Percentiles rank a stretch among this genome's conserved stretches.
phyloP scores from a whole-genome alignment of 495 filamentous ascomycete genomes.

The Hyphodiscus hymeniophilus region DNA sequence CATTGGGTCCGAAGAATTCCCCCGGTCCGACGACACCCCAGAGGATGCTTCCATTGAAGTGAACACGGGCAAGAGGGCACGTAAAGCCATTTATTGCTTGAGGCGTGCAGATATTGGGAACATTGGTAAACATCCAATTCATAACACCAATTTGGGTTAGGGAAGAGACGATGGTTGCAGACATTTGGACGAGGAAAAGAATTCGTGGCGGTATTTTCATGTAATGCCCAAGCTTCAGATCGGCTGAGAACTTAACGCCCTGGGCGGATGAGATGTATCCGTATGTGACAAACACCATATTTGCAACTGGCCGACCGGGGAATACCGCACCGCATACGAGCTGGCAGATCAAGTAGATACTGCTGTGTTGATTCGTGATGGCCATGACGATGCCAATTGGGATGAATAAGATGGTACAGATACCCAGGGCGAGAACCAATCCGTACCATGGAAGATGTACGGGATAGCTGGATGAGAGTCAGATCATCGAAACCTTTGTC shows the following conservation, averaged over 20 bases:
- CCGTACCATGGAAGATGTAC: conserved; percentile 73
- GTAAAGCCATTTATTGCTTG: conserved; percentile 77
- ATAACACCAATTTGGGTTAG: conserved; percentile 74
- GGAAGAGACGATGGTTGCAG: conserved; percentile 69
- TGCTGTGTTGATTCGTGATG: conserved; percentile 75
- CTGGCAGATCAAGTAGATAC: conserved; percentile 75
- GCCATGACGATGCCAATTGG: conserved; percentile 81
- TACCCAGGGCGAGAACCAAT: conserved; percentile 62
- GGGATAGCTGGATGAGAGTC: conserved; percentile 46
- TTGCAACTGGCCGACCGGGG: conserved; percentile 73
- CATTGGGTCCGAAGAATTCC: conserved; percentile 66
- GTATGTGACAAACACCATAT: conserved; percentile 86
- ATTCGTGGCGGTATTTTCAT: conserved; percentile 87
- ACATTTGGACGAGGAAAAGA: conserved; percentile 73
- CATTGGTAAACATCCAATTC: conserved; percentile 81
- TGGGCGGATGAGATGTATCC: conserved; percentile 76
- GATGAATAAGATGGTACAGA: conserved; percentile 66
- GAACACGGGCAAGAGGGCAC: conserved; percentile 78
- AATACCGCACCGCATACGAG: conserved; percentile 72
- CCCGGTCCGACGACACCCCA: conserved; percentile 80
- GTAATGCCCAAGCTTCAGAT: conserved; percentile 84
- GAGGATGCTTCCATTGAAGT: conserved; percentile 83
- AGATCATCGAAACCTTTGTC: no score
- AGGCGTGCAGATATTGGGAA: conserved; percentile 68
- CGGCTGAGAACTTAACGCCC: conserved; percentile 78